Evolutionary conservation across 2,329 filamentous ascomycete species (phyloP), one percentile per base, ranked within the genome.

Genomic region (Trichothecium roseum): DNA sequence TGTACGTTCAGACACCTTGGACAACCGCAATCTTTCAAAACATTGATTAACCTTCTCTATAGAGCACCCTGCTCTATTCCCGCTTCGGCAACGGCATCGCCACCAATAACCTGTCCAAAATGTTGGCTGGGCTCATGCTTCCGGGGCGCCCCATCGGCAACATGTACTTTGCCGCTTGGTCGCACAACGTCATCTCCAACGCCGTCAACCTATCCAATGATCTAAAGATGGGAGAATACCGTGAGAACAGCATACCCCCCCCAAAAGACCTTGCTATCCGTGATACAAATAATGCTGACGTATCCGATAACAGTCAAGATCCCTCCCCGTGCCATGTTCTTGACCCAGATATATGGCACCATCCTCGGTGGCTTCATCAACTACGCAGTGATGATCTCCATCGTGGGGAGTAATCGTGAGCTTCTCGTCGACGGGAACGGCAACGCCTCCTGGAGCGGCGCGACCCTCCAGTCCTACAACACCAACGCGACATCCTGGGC

Each of bases 91-190:
- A 68, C 31, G 72, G 72, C 10, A 73, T 75, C 24, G 67, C 68
- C 7, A 75, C 70, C 3, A 74, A 74, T 45, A 72, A 74, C 37
- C 39, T 76, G 28, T 74, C 69, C 15, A 73, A 74, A 42, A 70
- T 74, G 68, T 39, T 74, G 32, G 70, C 62, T 1, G 70, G 70
- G 34, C 53, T 72, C 3, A 51, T 69, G 38, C 42, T 72, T 3
- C 69, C 69, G 2, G 64, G 60, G 2, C 61, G 63, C 2, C 69
- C 69, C 1, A 44, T 74, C 4, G 69, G 67, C 3, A 74, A 74
- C 49, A 69, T 74, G 65, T 74, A 73, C 48, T 74, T 74, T 46
- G 66, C 70, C 7, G 64, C 64, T 9, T 75, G 69, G 69, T 74
- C 69, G 1, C 72, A 76, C 50, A 71, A 66, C 27, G 66, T 74